Evolutionary conservation across 148 eudicot species (phyloP).

Genomic region (Vaccinium darrowii): DNA sequence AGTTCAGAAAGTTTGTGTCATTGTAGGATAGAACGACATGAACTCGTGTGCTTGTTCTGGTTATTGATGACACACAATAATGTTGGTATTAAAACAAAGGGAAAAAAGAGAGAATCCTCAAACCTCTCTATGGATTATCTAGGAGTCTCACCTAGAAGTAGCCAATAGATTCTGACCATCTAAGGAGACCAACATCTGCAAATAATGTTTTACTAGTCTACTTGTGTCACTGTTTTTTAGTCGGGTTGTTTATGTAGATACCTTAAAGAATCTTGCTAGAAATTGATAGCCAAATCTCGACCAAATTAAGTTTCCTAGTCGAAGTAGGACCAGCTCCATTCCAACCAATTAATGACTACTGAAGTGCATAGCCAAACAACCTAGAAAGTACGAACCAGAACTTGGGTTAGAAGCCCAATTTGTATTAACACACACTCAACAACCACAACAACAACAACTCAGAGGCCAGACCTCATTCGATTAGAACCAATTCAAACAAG

Average conservation of each 20-base stretch:
- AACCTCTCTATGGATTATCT: background rate
- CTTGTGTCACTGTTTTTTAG: background rate
- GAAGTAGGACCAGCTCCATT: background rate
- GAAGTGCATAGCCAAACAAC: background rate
- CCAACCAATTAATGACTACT: background rate
- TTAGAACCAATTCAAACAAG: background rate
- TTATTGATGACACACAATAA: background rate
- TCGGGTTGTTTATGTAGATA: background rate
- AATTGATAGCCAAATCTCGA: background rate
- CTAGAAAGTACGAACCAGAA: background rate
- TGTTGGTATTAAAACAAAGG: background rate
- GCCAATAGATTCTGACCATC: background rate
- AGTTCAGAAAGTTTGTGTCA: background rate
- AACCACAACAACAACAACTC: no score
- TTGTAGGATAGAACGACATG: background rate
- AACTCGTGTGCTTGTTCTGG: background rate
- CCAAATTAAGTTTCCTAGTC: background rate
- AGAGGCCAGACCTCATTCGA: background rate
- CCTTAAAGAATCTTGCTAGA: background rate
- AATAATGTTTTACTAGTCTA: background rate
- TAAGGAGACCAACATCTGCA: background rate
- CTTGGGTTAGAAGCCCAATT: no score
- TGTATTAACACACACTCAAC: no score
- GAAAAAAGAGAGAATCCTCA: background rate
- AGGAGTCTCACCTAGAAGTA: background rate